Evolutionary conservation across 2,329 filamentous ascomycete genomes (phyloP).

Genomic region (Calonectria naviculata): DNA sequence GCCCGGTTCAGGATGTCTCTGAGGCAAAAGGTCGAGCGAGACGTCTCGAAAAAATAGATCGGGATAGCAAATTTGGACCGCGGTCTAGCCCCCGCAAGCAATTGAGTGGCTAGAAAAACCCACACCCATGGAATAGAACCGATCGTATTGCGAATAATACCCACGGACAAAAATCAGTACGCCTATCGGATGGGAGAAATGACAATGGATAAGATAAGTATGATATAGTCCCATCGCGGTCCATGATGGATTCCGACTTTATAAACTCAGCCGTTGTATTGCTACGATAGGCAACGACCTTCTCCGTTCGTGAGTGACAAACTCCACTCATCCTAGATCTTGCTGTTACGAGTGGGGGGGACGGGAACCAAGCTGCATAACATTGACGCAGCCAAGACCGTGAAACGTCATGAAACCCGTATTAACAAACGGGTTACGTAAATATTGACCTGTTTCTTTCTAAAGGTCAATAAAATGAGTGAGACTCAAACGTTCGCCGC

Average conservation of each 20-base stretch:
- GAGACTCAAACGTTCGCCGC: too few relatives aligned
- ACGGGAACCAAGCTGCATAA: too few relatives aligned
- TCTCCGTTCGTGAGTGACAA: not conserved
- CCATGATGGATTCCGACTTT: not conserved
- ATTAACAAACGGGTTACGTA: too few relatives aligned
- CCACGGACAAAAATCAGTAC: not conserved
- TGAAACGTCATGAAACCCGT: too few relatives aligned
- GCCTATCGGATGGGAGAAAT: not conserved
- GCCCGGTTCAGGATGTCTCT: slow-evolving; percentile 2
- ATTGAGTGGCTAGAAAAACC: not conserved
- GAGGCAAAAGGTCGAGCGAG: slow-evolving; percentile 9
- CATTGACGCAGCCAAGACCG: too few relatives aligned
- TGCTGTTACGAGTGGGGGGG: too few relatives aligned
- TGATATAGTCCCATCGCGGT: not conserved
- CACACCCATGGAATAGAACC: not conserved
- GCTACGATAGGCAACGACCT: not conserved
- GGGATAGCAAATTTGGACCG: not conserved
- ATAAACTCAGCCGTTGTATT: not conserved
- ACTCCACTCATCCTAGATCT: not conserved
- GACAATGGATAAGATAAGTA: not conserved
- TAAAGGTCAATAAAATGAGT: too few relatives aligned
- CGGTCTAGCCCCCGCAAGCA: not conserved
- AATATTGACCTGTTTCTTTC: too few relatives aligned
- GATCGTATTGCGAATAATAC: slow-evolving; percentile 4
- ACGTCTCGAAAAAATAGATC: not conserved